Conservation (phyloP, 1,284 basidiomycete genomes). For the Vanrija sp. region DNA sequence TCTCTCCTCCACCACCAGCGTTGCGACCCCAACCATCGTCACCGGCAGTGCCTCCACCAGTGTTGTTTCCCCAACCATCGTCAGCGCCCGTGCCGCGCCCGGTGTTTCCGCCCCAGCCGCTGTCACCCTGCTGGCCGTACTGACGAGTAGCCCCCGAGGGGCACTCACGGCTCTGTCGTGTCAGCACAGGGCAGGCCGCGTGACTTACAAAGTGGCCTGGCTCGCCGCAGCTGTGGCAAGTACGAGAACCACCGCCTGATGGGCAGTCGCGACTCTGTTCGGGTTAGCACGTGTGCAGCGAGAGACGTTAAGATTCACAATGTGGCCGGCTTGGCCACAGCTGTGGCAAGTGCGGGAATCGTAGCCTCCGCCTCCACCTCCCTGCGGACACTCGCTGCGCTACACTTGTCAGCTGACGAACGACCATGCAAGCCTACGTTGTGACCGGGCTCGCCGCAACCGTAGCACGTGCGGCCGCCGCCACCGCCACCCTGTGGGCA, state of each 20-base stretch:
- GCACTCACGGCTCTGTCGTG: not conserved
- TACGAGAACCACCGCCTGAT: constrained; percentile 1
- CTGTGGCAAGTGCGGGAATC: constrained; percentile 6
- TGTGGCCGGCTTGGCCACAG: constrained; percentile 8
- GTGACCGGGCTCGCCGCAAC: constrained; percentile 23
- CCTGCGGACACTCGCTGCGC: constrained; percentile 13
- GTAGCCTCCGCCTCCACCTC: constrained; percentile 5
- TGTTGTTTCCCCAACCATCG: not conserved
- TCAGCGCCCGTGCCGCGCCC: not conserved
- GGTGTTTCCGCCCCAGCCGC: not conserved
- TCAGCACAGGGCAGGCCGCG: not conserved
- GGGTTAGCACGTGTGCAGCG: not conserved
- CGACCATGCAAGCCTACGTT: constrained; percentile 3
- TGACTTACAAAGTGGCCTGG: constrained; percentile 1
- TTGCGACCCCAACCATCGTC: not conserved
- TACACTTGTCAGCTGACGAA: not conserved
- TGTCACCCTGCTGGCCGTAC: too few relatives aligned
- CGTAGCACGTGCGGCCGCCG: constrained; percentile 16
- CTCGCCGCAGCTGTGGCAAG: constrained; percentile 2
- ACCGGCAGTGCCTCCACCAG: not conserved
- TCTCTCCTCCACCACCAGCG: not conserved
- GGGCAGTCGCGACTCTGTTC: not conserved
- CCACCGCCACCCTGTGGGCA: constrained; percentile 4
- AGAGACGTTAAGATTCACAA: not conserved
- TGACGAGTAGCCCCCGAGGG: constrained; percentile 1